A percentile compares a stretch with the other conserved stretches of the same genome.
phyloP scores from a whole-genome alignment of 306 rosid species.

The Styphnolobium japonicum region DNA sequence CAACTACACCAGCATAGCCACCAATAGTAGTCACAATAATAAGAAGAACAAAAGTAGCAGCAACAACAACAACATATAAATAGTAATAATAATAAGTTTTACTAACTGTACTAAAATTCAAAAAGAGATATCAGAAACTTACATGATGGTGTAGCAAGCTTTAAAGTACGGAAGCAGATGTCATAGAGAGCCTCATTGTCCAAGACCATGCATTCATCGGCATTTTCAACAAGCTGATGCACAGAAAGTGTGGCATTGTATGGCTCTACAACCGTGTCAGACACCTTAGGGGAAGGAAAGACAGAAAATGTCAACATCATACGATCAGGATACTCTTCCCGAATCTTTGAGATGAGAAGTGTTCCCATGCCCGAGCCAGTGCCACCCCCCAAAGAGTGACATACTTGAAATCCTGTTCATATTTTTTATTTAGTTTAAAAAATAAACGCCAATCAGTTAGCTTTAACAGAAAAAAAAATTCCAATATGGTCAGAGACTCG shows the following conservation, averaged over 20 bases:
- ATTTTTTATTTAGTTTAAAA: not conserved
- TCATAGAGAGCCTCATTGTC: conserved; percentile 57
- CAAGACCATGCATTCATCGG: conserved; percentile 54
- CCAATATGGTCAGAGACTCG: not conserved
- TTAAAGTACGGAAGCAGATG: conserved; percentile 50
- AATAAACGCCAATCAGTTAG: not conserved
- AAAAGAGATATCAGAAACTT: not conserved
- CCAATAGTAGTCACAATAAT: not conserved
- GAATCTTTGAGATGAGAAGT: conserved; percentile 48
- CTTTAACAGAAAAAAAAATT: not conserved
- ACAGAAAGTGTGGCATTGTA: conserved; percentile 54
- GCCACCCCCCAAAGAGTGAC: conserved; percentile 56
- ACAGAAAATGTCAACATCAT: conserved; percentile 58
- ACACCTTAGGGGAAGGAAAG: conserved; percentile 53
- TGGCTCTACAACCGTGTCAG: conserved; percentile 54
- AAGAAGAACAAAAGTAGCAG: not conserved
- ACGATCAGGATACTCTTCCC: conserved; percentile 53
- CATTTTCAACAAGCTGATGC: conserved; percentile 55
- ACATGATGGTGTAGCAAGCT: conserved; percentile 49
- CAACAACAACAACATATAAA: not conserved
- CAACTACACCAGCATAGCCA: not conserved
- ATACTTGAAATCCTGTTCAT: conserved; percentile 47
- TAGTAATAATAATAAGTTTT: not conserved
- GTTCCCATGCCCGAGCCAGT: conserved; percentile 58
- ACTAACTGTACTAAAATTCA: not conserved